Conservation (phyloP, 129 eudicot species). For the Flaveria linearis region DNA sequence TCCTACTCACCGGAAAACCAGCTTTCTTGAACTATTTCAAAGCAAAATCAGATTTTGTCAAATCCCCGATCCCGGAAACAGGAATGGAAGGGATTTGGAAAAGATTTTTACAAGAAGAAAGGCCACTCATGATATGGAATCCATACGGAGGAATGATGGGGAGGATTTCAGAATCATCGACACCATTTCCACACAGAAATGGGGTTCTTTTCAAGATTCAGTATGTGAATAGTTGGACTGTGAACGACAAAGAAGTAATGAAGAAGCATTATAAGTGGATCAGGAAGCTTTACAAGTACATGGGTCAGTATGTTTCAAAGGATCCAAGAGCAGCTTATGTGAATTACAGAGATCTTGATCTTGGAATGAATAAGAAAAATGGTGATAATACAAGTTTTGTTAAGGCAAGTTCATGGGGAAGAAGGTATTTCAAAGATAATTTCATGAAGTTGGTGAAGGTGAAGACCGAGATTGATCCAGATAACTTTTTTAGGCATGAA, state of each 20-base stretch:
- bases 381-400: slow-evolving; percentile 29
- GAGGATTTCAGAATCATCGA: slow-evolving; percentile 32
- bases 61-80: slow-evolving; percentile 30
- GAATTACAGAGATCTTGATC: slow-evolving; percentile 49
- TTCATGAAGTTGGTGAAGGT: slow-evolving; percentile 35
- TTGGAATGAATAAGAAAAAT: slow-evolving; percentile 36
- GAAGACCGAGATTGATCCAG: slow-evolving; percentile 38
- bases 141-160: slow-evolving; percentile 50
- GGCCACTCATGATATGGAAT: slow-evolving; percentile 36
- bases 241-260: slow-evolving; percentile 4
- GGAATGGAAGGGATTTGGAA: slow-evolving; percentile 40
- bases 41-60: slow-evolving; percentile 44
- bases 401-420: slow-evolving; percentile 41
- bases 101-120: slow-evolving; percentile 27
- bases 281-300: slow-evolving; percentile 32
- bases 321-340: slow-evolving; percentile 44
- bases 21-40: slow-evolving; percentile 32
- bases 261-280: slow-evolving; percentile 30
- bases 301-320: slow-evolving; percentile 37
- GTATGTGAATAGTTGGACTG: slow-evolving; percentile 33
- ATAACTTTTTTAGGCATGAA: slow-evolving; percentile 43
- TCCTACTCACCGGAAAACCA: slow-evolving; percentile 36
- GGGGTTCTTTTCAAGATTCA: slow-evolving; percentile 41
- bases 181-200: slow-evolving; percentile 45
- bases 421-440: slow-evolving; percentile 34